These are phyloP conservation scores for Aureobasidium vineae DNA, from an alignment of 2,329 filamentous ascomycete genomes.

Conservation along the genomic window DNA sequence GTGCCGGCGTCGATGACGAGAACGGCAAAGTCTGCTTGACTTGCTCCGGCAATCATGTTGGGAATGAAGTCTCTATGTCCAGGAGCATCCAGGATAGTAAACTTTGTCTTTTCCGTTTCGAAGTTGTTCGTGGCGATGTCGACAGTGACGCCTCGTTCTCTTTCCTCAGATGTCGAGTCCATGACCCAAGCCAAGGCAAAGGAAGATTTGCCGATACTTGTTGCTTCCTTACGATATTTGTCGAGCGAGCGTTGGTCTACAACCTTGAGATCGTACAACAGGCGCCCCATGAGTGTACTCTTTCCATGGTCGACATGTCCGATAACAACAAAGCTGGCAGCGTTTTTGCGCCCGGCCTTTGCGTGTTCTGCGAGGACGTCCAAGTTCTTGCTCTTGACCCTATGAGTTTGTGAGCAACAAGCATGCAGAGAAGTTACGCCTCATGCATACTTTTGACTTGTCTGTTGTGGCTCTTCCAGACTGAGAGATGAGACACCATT, in stretches of 20 bases:
- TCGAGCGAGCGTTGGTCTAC: constrained; percentile 87
- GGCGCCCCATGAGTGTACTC: constrained; percentile 94
- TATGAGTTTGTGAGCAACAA: constrained; percentile 31
- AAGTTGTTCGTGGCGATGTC: constrained; percentile 96
- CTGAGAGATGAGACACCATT: constrained; percentile 50
- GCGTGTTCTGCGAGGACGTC: constrained; percentile 79
- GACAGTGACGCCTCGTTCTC: constrained; percentile 87
- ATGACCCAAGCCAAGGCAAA: constrained; percentile 97
- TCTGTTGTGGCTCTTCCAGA: constrained; percentile 48
- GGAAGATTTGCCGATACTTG: constrained; percentile 88
- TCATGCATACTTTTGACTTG: constrained; percentile 17
- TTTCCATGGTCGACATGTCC: constrained; percentile 98
- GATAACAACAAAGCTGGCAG: constrained; percentile 49
- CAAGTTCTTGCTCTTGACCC: constrained; percentile 69
- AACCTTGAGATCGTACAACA: constrained; percentile 83
- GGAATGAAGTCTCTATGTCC: constrained; percentile 96
- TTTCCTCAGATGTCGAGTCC: constrained; percentile 86
- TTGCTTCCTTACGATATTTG: constrained; percentile 82
- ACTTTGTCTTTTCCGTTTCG: constrained; percentile 79
- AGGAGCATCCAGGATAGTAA: constrained; percentile 93
- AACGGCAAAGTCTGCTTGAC: constrained; percentile 92
- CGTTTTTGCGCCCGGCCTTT: constrained; percentile 71
- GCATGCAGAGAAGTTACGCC: too few species aligned
- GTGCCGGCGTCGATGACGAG: constrained; percentile 88
- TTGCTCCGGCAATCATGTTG: constrained; percentile 97